Percentiles rank a stretch among this genome's conserved stretches.
These are phyloP conservation scores for Protea cynaroides DNA, from an alignment of 164 flowering plant species.

Conservation along the genomic window DNA sequence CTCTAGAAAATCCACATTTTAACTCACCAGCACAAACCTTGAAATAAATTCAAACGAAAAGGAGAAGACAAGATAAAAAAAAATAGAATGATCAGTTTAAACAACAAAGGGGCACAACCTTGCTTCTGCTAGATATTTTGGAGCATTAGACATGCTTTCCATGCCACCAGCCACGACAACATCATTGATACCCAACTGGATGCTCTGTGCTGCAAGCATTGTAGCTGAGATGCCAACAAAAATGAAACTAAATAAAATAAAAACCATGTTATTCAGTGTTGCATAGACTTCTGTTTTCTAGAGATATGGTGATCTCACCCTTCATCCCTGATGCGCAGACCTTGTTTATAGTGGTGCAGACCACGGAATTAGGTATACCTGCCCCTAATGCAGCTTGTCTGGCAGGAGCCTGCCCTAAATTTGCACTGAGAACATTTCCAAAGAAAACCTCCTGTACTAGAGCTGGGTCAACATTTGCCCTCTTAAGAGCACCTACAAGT, in stretches of 20 bases:
- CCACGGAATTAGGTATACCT: constrained; percentile 77
- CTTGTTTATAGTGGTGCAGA: constrained; percentile 88
- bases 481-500: constrained; percentile 71
- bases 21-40: not conserved
- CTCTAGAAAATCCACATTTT: too few species aligned
- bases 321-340: constrained; percentile 88
- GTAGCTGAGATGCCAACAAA: constrained; percentile 37
- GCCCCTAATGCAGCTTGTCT: constrained; percentile 97
- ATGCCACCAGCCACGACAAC: constrained; percentile 84
- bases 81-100: not conserved
- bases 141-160: constrained; percentile 92
- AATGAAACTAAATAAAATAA: too few species aligned
- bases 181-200: constrained; percentile 65
- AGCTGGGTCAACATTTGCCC: constrained; percentile 73
- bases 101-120: constrained; percentile 26
- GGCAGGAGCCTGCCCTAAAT: constrained; percentile 98
- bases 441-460: constrained; percentile 93
- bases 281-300: not conserved
- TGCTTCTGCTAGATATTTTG: constrained; percentile 60
- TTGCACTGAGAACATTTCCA: constrained; percentile 95
- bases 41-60: not conserved
- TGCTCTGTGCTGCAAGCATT: constrained; percentile 69
- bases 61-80: not conserved
- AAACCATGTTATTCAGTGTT: not conserved
- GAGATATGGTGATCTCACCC: not conserved